These are phyloP conservation scores for Amborella trichopoda DNA, from an alignment of 164 flowering plant species.

Conservation along the genomic window DNA sequence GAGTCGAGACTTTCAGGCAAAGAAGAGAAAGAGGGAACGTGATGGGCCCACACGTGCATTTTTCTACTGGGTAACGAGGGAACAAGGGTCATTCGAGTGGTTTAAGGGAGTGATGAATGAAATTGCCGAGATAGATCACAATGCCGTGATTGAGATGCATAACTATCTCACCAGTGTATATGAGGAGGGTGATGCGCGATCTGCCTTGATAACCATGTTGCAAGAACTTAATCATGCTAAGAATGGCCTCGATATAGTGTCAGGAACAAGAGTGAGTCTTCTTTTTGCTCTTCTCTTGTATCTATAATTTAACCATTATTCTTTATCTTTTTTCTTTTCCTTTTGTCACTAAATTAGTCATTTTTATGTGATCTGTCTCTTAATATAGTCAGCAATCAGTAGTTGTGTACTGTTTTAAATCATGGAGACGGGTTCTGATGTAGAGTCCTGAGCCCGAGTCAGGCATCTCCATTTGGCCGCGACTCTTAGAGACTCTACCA, in stretches of 20 bases:
- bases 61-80: conserved; percentile 10
- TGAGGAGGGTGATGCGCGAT: conserved; percentile 67
- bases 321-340: too few species aligned
- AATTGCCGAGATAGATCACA: conserved; percentile 36
- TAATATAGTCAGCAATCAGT: too few species aligned
- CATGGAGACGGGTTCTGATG: too few species aligned
- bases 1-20: conserved; percentile 7
- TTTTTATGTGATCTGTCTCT: too few species aligned
- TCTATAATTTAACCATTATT: too few species aligned
- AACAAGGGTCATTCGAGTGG: conserved; percentile 70
- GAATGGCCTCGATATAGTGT: conserved; percentile 49
- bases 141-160: conserved; percentile 43
- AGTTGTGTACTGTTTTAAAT: too few species aligned
- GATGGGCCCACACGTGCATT: neutral
- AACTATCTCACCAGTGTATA: conserved; percentile 63
- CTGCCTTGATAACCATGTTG: conserved; percentile 55
- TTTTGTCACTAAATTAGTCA: too few species aligned
- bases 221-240: conserved; percentile 54
- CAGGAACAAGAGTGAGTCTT: conserved; percentile 22
- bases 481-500: too few species aligned
- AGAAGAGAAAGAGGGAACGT: conserved; percentile 5
- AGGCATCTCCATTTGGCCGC: too few species aligned
- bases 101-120: conserved; percentile 52
- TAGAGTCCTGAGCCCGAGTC: too few species aligned
- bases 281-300: too few species aligned